Evolutionary conservation across 2,329 filamentous ascomycete species (phyloP).

Genomic region (Zymoseptoria passerinii): DNA sequence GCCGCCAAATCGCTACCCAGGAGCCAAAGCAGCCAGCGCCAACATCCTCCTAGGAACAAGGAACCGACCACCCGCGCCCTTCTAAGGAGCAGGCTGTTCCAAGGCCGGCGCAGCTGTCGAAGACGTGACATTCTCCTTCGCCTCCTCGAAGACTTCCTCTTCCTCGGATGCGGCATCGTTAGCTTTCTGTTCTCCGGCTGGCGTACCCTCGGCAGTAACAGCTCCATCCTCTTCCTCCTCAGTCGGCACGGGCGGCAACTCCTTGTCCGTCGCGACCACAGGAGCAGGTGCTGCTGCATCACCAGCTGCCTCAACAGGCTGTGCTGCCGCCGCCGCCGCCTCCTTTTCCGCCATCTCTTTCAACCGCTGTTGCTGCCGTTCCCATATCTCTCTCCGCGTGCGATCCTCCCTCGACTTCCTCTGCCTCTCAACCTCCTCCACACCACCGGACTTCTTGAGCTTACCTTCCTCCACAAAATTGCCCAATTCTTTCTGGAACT

Average conservation of each 20-base stretch:
- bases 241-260: conserved; percentile 1
- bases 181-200: conserved; percentile 3
- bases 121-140: conserved; percentile 1
- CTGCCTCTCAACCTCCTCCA: conserved; percentile 85
- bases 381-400: conserved; percentile 66
- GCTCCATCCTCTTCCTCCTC: conserved; percentile 6
- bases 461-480: conserved; percentile 82
- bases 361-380: conserved; percentile 44
- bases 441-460: conserved; percentile 90
- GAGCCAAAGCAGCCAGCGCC: neutral
- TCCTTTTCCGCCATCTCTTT: conserved; percentile 39
- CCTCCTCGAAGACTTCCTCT: conserved; percentile 5
- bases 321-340: conserved; percentile 26
- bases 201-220: conserved; percentile 1
- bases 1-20: neutral
- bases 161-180: conserved; percentile 2
- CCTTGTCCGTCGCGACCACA: neutral
- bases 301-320: conserved; percentile 20
- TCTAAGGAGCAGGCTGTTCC: neutral
- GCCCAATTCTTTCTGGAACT: conserved; percentile 77
- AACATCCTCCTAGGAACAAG: neutral
- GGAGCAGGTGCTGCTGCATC: conserved; percentile 3
- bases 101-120: neutral
- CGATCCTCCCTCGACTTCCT: conserved; percentile 79
- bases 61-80: neutral